phyloP scores from a whole-genome alignment of 768 basidiomycete species.

The Lactarius indigo region DNA sequence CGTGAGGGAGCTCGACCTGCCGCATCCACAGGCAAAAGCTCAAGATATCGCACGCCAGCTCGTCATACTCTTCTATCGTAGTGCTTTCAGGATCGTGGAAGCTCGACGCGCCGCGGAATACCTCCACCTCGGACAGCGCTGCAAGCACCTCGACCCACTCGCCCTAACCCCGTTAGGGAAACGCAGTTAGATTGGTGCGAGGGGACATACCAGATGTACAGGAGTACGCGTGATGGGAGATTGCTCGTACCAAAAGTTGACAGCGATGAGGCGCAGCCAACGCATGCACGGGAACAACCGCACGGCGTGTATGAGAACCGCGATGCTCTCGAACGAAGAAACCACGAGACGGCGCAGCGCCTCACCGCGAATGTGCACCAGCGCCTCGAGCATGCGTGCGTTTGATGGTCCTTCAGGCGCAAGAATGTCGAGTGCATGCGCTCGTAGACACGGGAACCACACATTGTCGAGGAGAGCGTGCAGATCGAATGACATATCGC shows the following conservation, averaged over 20 bases:
- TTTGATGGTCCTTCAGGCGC: background rate
- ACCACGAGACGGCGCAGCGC: background rate
- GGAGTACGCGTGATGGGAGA: background rate
- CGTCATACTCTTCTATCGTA: background rate
- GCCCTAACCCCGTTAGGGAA: background rate
- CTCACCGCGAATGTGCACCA: background rate
- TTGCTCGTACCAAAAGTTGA: slow-evolving; percentile 5
- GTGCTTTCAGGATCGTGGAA: background rate
- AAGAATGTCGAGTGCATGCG: background rate
- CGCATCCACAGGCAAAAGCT: background rate
- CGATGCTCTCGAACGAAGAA: background rate
- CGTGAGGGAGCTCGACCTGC: background rate
- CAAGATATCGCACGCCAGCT: background rate
- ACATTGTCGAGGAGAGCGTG: no score
- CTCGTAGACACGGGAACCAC: background rate
- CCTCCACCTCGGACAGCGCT: background rate
- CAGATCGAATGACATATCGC: no score
- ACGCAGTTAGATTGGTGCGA: background rate
- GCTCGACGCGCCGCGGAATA: background rate
- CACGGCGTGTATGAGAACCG: background rate
- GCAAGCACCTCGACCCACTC: slow-evolving; percentile 1
- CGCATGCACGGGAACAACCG: background rate
- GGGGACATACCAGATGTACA: background rate
- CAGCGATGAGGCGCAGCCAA: background rate
- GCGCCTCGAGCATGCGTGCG: background rate